A percentile compares a stretch with the other conserved stretches of the same genome.
These are phyloP conservation scores for Epichloe gansuensis DNA, from an alignment of 2,329 filamentous ascomycete genomes.

Conservation along the genomic window DNA sequence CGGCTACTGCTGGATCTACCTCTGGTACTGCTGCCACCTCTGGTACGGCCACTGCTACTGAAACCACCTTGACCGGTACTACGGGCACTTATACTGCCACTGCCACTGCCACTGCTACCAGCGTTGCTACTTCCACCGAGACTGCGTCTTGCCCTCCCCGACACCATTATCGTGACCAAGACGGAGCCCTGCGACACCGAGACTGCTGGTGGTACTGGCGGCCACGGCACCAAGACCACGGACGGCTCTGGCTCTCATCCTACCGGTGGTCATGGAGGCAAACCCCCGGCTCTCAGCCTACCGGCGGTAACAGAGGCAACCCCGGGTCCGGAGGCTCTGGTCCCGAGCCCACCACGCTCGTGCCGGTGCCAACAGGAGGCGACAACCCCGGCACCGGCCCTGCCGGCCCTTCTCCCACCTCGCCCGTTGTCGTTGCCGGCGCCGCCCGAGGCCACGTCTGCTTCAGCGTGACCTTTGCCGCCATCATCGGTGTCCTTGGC, in stretches of 20 bases:
- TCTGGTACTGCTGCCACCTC: neutral
- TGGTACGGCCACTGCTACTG: neutral
- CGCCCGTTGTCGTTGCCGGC: conserved; percentile 1
- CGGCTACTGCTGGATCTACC: neutral
- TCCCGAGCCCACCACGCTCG: neutral
- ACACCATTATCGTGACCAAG: neutral
- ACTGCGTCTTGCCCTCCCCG: neutral
- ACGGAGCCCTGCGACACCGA: neutral
- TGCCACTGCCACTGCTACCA: neutral
- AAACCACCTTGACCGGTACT: neutral
- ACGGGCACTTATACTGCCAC: neutral
- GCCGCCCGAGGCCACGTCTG: neutral
- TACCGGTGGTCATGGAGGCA: neutral
- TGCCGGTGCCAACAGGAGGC: neutral
- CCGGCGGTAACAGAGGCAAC: neutral
- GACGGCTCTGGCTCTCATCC: neutral
- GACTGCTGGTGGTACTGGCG: neutral
- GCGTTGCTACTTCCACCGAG: neutral
- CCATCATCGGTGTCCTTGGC: neutral
- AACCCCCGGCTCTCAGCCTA: neutral
- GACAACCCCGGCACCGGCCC: neutral
- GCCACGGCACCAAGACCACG: neutral
- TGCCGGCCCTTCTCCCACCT: neutral
- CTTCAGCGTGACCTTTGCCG: neutral
- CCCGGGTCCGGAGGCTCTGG: neutral